Evolutionary conservation across 2,329 filamentous ascomycete species (phyloP).

Genomic region (Xylariomycetidae sp.): DNA sequence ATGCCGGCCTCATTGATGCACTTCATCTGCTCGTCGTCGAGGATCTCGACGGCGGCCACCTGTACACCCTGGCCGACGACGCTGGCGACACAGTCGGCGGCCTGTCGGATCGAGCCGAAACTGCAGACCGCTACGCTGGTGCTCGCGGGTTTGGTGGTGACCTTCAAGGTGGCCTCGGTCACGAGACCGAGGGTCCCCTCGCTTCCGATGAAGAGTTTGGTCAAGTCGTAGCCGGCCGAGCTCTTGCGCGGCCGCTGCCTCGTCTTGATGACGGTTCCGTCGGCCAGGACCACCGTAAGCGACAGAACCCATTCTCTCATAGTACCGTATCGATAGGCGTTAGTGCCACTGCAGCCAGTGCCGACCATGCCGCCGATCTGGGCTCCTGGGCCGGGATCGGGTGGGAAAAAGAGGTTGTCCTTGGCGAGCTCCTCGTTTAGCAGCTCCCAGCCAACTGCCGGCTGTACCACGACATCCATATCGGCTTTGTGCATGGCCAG

Average conservation of each 20-base stretch:
- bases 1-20: slow-evolving; percentile 50
- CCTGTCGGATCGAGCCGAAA: slow-evolving; percentile 47
- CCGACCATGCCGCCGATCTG: slow-evolving; percentile 80
- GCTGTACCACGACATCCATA: slow-evolving; percentile 64
- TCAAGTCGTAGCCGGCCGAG: slow-evolving; percentile 78
- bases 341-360: slow-evolving; percentile 66
- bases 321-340: slow-evolving; percentile 78
- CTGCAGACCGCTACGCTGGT: slow-evolving; percentile 65
- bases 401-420: slow-evolving; percentile 75
- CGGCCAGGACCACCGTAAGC: slow-evolving; percentile 75
- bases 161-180: slow-evolving; percentile 72
- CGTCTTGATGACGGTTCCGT: slow-evolving; percentile 77
- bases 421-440: slow-evolving; percentile 67
- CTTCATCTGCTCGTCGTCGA: slow-evolving; percentile 74
- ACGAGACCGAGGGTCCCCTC: slow-evolving; percentile 80
- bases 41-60: slow-evolving; percentile 73
- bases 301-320: slow-evolving; percentile 87
- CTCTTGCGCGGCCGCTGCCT: slow-evolving; percentile 73
- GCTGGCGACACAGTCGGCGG: slow-evolving; percentile 65
- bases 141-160: slow-evolving; percentile 69
- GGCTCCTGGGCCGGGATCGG: slow-evolving; percentile 77
- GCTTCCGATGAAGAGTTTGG: slow-evolving; percentile 72
- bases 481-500: slow-evolving; percentile 63
- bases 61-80: slow-evolving; percentile 70
- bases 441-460: slow-evolving; percentile 73